Percentiles rank a stretch among this genome's conserved stretches.
These are phyloP conservation scores for Fusarium temperatum DNA, from an alignment of 2,329 filamentous ascomycete species.

Conservation along the genomic window DNA sequence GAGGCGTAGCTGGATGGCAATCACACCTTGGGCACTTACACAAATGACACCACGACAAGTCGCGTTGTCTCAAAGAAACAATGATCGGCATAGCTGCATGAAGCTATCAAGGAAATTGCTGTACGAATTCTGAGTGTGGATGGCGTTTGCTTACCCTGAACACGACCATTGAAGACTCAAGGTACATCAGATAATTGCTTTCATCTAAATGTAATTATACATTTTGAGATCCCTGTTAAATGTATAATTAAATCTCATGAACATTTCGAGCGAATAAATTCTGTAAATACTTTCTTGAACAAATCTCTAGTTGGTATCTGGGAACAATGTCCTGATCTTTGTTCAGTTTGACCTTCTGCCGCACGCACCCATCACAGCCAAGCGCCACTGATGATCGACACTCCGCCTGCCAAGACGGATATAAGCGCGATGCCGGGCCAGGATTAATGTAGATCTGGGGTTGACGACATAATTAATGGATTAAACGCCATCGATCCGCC, in stretches of 20 bases:
- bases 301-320: too few relatives aligned
- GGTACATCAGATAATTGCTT: too few relatives aligned
- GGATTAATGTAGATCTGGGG: conserved; percentile 19
- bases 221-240: too few relatives aligned
- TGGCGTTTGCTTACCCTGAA: conserved; percentile 14
- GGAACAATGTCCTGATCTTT: neutral
- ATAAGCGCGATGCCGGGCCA: neutral
- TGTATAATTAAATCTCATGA: rapidly evolving
- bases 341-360: rapidly evolving
- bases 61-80: conserved; percentile 3
- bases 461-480: conserved; percentile 32
- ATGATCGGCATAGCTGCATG: conserved; percentile 21
- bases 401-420: conserved; percentile 27
- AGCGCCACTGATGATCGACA: conserved; percentile 15
- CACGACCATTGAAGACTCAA: neutral
- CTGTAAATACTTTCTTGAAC: too few relatives aligned
- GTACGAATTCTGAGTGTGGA: neutral
- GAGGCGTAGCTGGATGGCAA: neutral
- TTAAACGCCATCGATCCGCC: conserved; percentile 37
- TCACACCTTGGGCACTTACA: neutral
- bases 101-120: neutral
- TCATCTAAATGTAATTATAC: too few relatives aligned
- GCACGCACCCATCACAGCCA: neutral
- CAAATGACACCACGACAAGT: neutral
- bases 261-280: neutral